Base-by-base conservation (phyloP, 2,329 filamentous ascomycete species). In the Fusarium equiseti region DNA sequence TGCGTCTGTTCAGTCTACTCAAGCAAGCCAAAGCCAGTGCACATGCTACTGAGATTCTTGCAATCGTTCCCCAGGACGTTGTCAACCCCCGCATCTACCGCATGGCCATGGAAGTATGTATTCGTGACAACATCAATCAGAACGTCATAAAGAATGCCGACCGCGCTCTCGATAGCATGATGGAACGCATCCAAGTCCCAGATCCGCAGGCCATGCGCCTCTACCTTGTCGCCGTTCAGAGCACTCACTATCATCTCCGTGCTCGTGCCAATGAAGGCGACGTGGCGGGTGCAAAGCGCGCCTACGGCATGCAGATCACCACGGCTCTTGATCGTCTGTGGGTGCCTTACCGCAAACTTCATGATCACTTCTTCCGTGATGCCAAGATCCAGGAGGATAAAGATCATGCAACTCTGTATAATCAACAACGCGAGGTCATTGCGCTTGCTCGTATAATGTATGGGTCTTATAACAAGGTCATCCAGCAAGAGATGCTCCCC, bases 101-200 rank as follows among this genome's bases (percentile, higher is more conserved):
- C 56, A 87, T 93, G 49, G 93, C 91, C 57, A 89, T 98, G 83
- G 86, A 87, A 68, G 86, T 89, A 8, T 97, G 94, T 79, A 82
- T 89, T 26, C 88, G 91, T 60, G 94, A 98, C 82, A 91, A 90
- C 76, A 89, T 90, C 59, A 97, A 97, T 78, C 84, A 79, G n/a
- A 87, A 90, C 55, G 87, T 88, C 24, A 87, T 97, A 70, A 80
- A 83, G 5, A 86, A 91, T 70, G 91, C 92, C 7, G 88, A 84
- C 53, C 79, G 83, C 53, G 83, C 97, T 27, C 81, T 97, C 31
- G 83, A 89, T 55, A 77, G 87, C 53, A 94, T 95, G 91, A 57
- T 77, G 40, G 53, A 62, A 26, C 74, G 76, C 22, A 75, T 79
- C 52, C 44, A 77, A 13, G 76, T 81, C 5, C 85, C 87, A 3